Evolutionary conservation across 2,329 filamentous ascomycete species (phyloP), one percentile per base, ranked within the genome.

Genomic region (Colletotrichum endophyticum): DNA sequence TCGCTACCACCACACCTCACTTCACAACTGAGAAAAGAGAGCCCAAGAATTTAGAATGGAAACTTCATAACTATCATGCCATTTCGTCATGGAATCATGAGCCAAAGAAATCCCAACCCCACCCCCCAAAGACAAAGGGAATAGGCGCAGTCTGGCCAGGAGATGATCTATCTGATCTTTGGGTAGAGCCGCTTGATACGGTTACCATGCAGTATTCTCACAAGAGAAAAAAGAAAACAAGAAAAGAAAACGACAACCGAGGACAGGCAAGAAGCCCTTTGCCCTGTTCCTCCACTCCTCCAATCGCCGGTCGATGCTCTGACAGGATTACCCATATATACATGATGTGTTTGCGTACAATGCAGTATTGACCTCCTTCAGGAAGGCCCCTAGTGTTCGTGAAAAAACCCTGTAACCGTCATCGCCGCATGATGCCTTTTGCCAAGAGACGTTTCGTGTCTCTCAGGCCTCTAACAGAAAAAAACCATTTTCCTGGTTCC

Each of bases 51-150:
- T 67, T 72, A 49, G 22, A 63, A 70, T 70, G 12, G 27, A 63
- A 63, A 28, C 70, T 77, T 78, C 77, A 66, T 78, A 78, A 78
- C 73, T 78, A 71, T 78, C 77, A 78, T 78, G 76, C 76, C 77
- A 78, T 78, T 78, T 78, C 77, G 64, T 78, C 77, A 78, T 78
- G 73, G 76, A 72, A 74, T 78, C 77, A 78, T 78, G 73, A 78
- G 67, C 75, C 76, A 66, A 70, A 75, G 44, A 78, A 57, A 78
- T 75, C 56, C 66, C 70, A 70, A 77, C 70, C 68, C 57, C 30
- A 53, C 44, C 44, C 32, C 19, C 66, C 71, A 59, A 34, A 72
- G 36, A 76, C 69, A 72, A 76, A 76, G 63, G 76, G 64, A 73
- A 72, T 53, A 59, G 77, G 69, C 70, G 72, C 70, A 69, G 74